Evolutionary conservation across 2,329 filamentous ascomycete species (phyloP).

Genomic region (Diplodia intermedia): DNA sequence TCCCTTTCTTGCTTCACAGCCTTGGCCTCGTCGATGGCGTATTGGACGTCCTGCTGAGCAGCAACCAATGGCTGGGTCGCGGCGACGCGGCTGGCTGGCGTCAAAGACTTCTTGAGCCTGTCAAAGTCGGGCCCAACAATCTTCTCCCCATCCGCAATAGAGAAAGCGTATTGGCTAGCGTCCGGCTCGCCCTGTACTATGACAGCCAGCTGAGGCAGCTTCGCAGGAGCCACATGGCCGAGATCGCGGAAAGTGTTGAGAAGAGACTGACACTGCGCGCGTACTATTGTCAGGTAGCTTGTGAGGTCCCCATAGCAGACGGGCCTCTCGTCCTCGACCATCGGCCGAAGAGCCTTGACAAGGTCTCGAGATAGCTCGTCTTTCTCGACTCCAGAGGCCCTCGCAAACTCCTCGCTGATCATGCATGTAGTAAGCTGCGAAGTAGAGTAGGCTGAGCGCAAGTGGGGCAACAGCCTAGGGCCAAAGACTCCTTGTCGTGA

Average conservation of each 20-base stretch:
- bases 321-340: slow-evolving; percentile 83
- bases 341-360: slow-evolving; percentile 69
- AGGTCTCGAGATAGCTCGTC: slow-evolving; percentile 65
- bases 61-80: slow-evolving; percentile 80
- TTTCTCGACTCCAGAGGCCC: slow-evolving; percentile 52
- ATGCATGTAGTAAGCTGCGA: slow-evolving; percentile 85
- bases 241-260: slow-evolving; percentile 86
- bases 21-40: slow-evolving; percentile 80
- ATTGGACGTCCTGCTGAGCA: slow-evolving; percentile 71
- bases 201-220: slow-evolving; percentile 82
- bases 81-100: slow-evolving; percentile 85
- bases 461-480: slow-evolving; percentile 67
- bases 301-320: slow-evolving; percentile 87
- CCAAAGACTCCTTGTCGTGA: slow-evolving; percentile 69
- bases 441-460: slow-evolving; percentile 78
- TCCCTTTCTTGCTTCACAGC: slow-evolving; percentile 81
- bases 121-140: slow-evolving; percentile 87
- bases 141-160: slow-evolving; percentile 84
- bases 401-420: slow-evolving; percentile 87
- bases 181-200: slow-evolving; percentile 93
- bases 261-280: slow-evolving; percentile 89
- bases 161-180: slow-evolving; percentile 92
- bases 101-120: slow-evolving; percentile 84
- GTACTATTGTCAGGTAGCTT: slow-evolving; percentile 85
- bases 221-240: slow-evolving; percentile 47